Conservation (phyloP, 1,284 basidiomycete species). For the Heterobasidion occidentale region DNA sequence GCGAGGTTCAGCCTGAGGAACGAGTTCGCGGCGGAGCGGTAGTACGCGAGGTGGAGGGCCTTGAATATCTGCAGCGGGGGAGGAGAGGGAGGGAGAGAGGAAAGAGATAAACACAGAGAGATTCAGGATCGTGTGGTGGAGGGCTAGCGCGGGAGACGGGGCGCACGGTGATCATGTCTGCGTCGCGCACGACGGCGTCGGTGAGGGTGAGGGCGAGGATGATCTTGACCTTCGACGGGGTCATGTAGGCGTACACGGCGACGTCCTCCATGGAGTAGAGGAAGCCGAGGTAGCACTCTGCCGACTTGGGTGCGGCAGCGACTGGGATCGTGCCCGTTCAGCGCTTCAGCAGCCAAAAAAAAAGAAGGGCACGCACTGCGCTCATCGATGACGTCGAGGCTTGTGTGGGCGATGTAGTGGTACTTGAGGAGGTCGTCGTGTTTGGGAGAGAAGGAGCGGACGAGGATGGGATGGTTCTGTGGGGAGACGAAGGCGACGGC, state of each 20-base stretch:
- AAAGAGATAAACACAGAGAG: no score
- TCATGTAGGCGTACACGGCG: slow-evolving; percentile 78
- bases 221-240: slow-evolving; percentile 75
- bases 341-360: slow-evolving; percentile 1
- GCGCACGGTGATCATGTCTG: slow-evolving; percentile 60
- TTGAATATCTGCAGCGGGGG: slow-evolving; percentile 55
- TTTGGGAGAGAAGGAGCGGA: slow-evolving; percentile 51
- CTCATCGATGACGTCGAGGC: slow-evolving; percentile 75
- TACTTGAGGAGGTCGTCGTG: slow-evolving; percentile 70
- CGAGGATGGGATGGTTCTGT: slow-evolving; percentile 72
- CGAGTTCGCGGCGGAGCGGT: slow-evolving; percentile 68
- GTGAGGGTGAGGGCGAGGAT: slow-evolving; percentile 66
- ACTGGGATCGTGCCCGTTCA: slow-evolving; percentile 25
- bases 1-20: slow-evolving; percentile 57
- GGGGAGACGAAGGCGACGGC: slow-evolving; percentile 77
- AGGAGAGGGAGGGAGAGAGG: neutral
- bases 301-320: slow-evolving; percentile 42
- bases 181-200: slow-evolving; percentile 72
- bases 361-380: slow-evolving; percentile 28
- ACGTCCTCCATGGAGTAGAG: slow-evolving; percentile 77
- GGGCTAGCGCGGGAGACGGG: neutral
- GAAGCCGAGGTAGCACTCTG: slow-evolving; percentile 71
- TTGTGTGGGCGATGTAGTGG: slow-evolving; percentile 77
- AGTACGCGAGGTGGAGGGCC: slow-evolving; percentile 76
- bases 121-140: neutral